Conservation (phyloP, 441 rosid genomes). For the Brassica hybrid region DNA sequence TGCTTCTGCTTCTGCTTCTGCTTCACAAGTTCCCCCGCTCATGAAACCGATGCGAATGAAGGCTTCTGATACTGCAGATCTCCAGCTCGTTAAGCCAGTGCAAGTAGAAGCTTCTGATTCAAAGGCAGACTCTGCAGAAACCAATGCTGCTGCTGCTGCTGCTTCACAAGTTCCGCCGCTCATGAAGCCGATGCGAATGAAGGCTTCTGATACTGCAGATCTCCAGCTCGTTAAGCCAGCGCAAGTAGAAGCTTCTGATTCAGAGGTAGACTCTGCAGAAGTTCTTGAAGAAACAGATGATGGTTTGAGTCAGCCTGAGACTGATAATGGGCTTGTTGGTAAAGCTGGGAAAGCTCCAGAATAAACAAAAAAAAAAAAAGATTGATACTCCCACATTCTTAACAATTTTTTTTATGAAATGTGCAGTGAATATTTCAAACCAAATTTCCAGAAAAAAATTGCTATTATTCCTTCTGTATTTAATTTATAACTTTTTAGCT, state of each 20-base stretch:
- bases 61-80: conserved; percentile 34
- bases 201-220: conserved; percentile 34
- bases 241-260: conserved; percentile 37
- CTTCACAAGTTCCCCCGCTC: conserved; percentile 39
- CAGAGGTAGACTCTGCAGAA: conserved; percentile 34
- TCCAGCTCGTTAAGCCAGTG: conserved; percentile 42
- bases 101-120: conserved; percentile 35
- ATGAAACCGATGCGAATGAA: conserved; percentile 44
- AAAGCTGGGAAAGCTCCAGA: conserved; percentile 41
- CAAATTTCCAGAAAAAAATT: not conserved
- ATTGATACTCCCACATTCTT: not conserved
- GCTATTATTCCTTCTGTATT: too few species aligned
- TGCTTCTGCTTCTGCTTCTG: conserved; percentile 74
- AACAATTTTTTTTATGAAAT: conserved; percentile 20
- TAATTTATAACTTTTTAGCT: not conserved
- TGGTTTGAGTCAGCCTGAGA: conserved; percentile 39
- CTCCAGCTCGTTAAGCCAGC: conserved; percentile 39
- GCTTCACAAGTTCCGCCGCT: conserved; percentile 44
- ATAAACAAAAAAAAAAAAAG: not conserved
- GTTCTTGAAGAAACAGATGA: conserved; percentile 35
- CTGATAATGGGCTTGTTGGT: conserved; percentile 48
- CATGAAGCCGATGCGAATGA: conserved; percentile 42
- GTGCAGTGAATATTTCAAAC: conserved; percentile 8
- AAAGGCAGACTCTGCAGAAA: conserved; percentile 36
- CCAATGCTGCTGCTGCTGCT: conserved; percentile 59